Base-by-base conservation (phyloP, 495 filamentous ascomycete genomes). In the Cercophora samala region DNA sequence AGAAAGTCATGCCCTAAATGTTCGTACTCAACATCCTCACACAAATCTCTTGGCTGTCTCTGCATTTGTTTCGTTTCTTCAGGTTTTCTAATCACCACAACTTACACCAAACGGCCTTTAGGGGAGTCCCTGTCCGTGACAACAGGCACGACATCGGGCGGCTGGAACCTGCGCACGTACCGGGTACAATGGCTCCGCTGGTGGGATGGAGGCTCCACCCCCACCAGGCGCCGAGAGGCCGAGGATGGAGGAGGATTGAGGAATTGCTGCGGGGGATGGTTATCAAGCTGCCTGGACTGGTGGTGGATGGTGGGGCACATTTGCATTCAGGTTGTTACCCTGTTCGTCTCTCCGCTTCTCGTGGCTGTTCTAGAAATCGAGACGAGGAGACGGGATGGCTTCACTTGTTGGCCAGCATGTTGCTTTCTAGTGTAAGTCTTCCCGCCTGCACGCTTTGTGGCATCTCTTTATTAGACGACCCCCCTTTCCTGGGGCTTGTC, bases 211-310 rank as follows among this genome's bases (percentile, higher is more conserved):
- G 53, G 18, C 26, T 46, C 67, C 64, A 60, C 64, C 67, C 67
- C 67, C 67, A 69, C 67, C 25, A 37, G 52, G 32, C 67, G 64
- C 67, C 60, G 60, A 69, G 64, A 24, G 60, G 55, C 64, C 60
- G 64, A 58, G 52, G 63, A 60, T 21, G n/a, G n/a, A n/a, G n/a
- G n/a, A n/a, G n/a, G n/a, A n/a, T n/a, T n/a, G 51, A 58, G 37
- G 58, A 61, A 62, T 23, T 53, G 46, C 23, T 29, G 42, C 13
- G 22, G 22, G 24, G 46, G 23, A 1, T 26, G 62, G 60, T 62
- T 64, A 46, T 54, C 23, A 24, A 46, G 6, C 2, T n/a, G n/a
- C n/a, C n/a, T n/a, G n/a, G n/a, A n/a, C n/a, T n/a, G 21, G 0
- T 23, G 5, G n/a, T 23, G 6, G 46, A 15, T 26, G 42, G 29